Percentiles rank a stretch among this genome's conserved stretches.
phyloP scores from a whole-genome alignment of 2,329 filamentous ascomycete genomes.

The Fusarium sulawesiense region DNA sequence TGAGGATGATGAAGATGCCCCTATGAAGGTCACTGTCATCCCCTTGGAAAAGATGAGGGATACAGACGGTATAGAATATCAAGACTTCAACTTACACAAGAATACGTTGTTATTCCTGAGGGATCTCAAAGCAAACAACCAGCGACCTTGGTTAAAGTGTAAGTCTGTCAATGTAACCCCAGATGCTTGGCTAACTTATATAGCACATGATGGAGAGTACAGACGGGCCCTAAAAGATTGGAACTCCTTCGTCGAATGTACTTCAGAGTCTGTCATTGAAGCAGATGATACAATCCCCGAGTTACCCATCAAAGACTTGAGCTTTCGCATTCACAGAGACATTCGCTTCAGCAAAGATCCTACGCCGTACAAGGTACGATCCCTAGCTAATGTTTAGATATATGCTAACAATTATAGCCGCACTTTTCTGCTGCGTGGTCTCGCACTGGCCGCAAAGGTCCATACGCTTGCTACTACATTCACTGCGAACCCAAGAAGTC shows the following conservation, averaged over 20 bases:
- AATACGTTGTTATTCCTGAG: constrained; percentile 69
- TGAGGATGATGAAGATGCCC: constrained; percentile 53
- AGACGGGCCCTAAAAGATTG: constrained; percentile 83
- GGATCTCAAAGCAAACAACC: constrained; percentile 70
- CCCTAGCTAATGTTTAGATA: neutral
- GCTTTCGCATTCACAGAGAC: constrained; percentile 89
- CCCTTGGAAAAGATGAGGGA: constrained; percentile 53
- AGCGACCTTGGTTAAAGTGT: constrained; percentile 70
- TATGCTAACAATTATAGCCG: constrained; percentile 59
- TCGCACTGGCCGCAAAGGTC: constrained; percentile 85
- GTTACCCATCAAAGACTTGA: constrained; percentile 84
- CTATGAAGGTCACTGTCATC: constrained; percentile 51
- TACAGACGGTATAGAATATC: constrained; percentile 57
- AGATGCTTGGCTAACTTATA: constrained; percentile 13
- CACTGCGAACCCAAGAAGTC: constrained; percentile 79
- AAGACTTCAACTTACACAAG: constrained; percentile 63
- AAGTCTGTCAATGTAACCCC: neutral
- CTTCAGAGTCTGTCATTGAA: constrained; percentile 77
- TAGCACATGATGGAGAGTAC: constrained; percentile 84
- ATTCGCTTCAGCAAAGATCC: constrained; percentile 85
- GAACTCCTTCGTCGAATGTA: constrained; percentile 78
- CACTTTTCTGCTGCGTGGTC: constrained; percentile 90
- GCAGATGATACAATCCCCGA: constrained; percentile 87
- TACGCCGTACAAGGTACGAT: constrained; percentile 84
- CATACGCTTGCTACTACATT: constrained; percentile 89